These are phyloP conservation scores for Malus hybrid DNA, from an alignment of 331 rosid species.

Conservation along the genomic window DNA sequence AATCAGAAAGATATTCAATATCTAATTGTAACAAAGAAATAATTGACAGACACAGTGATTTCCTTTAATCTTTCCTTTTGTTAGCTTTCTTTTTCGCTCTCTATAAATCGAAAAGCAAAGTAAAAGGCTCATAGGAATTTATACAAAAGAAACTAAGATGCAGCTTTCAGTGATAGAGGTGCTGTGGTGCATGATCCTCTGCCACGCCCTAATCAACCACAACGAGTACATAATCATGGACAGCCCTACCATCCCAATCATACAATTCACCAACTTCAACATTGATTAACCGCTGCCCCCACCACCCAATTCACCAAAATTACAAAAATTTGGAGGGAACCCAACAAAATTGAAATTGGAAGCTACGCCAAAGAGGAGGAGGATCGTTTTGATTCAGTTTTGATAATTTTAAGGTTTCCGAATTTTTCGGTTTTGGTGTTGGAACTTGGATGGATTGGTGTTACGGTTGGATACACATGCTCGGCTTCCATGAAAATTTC, in stretches of 20 bases:
- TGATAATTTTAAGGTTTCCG: background rate
- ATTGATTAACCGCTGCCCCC: conserved; percentile 29
- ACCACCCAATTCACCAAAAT: conserved; percentile 2
- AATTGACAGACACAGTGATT: background rate
- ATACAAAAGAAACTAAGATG: too few species aligned
- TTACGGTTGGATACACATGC: background rate
- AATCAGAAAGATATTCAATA: background rate
- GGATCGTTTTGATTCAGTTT: background rate
- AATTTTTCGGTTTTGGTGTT: background rate
- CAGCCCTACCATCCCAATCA: conserved; percentile 66
- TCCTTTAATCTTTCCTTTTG: too few species aligned
- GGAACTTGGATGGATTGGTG: background rate
- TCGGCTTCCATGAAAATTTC: background rate
- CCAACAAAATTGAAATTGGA: background rate
- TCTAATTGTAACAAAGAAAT: too few species aligned
- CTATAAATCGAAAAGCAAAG: too few species aligned
- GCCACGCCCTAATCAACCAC: conserved; percentile 82
- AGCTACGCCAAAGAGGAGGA: background rate
- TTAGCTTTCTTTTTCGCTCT: too few species aligned
- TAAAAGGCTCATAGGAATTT: too few species aligned
- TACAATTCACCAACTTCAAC: conserved; percentile 70
- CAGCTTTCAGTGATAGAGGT: too few species aligned
- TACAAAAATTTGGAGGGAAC: background rate
- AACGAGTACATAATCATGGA: conserved; percentile 57
- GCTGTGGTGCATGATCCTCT: conserved; percentile 34